These are phyloP conservation scores for Blechomonas ayalai DNA, from an alignment of 208 protist genomes.

Conservation along the genomic window DNA sequence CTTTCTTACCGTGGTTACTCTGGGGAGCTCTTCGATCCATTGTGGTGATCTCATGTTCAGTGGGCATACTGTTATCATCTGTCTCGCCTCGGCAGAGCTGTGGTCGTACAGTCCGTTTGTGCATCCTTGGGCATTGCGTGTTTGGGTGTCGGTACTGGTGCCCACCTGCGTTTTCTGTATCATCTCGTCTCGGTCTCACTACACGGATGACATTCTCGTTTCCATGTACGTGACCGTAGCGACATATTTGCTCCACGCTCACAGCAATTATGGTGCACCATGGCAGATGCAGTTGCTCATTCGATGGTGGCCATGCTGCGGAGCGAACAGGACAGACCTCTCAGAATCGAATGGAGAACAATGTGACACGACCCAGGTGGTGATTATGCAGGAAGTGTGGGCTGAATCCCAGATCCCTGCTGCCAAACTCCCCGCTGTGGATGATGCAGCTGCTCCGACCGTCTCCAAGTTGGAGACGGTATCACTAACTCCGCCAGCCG, in stretches of 20 bases:
- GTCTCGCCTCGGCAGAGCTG: conserved; percentile 30
- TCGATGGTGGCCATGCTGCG: conserved; percentile 61
- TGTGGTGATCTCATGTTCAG: conserved; percentile 89
- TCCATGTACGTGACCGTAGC: conserved; percentile 40
- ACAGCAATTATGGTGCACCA: conserved; percentile 50
- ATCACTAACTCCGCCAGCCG: too few species aligned
- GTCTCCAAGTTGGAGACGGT: too few species aligned
- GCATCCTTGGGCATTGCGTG: conserved; percentile 32
- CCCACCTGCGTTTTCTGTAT: conserved; percentile 59
- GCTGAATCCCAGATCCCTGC: too few species aligned
- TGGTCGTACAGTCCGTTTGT: conserved; percentile 67
- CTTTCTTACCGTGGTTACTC: conserved; percentile 71
- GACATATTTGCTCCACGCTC: conserved; percentile 54
- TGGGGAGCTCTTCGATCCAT: conserved; percentile 71
- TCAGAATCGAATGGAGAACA: too few species aligned
- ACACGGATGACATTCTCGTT: conserved; percentile 84
- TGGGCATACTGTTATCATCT: conserved; percentile 83
- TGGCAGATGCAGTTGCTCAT: conserved; percentile 75
- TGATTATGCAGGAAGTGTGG: too few species aligned
- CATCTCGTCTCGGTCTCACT: conserved; percentile 78
- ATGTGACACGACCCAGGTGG: too few species aligned
- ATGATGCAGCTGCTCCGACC: too few species aligned
- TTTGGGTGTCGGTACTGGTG: conserved; percentile 26
- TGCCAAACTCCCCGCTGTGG: too few species aligned
- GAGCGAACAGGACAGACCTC: too few species aligned